Base-by-base conservation (phyloP, 768 basidiomycete species). In the Termitomyces sp. region DNA sequence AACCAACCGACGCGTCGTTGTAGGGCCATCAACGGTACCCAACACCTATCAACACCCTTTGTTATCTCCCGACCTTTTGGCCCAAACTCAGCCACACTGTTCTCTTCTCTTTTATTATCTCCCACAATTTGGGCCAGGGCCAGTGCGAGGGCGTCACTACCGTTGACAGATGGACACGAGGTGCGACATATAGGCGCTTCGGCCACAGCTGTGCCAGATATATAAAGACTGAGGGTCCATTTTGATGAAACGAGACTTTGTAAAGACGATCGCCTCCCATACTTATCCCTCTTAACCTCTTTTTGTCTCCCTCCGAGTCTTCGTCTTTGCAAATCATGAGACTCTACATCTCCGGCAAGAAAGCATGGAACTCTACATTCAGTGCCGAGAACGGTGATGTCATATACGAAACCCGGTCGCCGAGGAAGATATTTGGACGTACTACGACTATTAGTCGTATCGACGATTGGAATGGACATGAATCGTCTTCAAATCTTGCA, bases 361-460 rank as follows among this genome's bases (percentile, higher is more conserved):
- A 64, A 18, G 58, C 67, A 36, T 57, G 67, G 50, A 69, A 72
- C 57, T 63, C 68, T 2, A 66, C 60, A 35, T 68, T 68, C 55
- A 62, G 48, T 36, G 61, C 65, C 18, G 68, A 62, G 42, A 62
- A 68, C n/a, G 71, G 68, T 35, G 67, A 68, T 39, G 60, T 65
- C 22, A 39, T 69, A n/a, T 72, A 71, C 60, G 66, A 65, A 53
- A 62, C 66, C 24, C 56, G 44, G 33, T 68, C 70, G 6, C 66
- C 68, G 6, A 64, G 58, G 32, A 66, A 55, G 32, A 38, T 65
- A 3, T 68, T 69, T 50, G 63, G 61, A 40, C 60, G 66, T 22
- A 68, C 64, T 7, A 68, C 70, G 24, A 64, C 63, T 15, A 65
- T 68, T 3, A 63, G 22, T 57, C 63, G 66, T 40, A 20, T 50